Conservation (phyloP, 306 rosid genomes). For the Morella rubra region DNA sequence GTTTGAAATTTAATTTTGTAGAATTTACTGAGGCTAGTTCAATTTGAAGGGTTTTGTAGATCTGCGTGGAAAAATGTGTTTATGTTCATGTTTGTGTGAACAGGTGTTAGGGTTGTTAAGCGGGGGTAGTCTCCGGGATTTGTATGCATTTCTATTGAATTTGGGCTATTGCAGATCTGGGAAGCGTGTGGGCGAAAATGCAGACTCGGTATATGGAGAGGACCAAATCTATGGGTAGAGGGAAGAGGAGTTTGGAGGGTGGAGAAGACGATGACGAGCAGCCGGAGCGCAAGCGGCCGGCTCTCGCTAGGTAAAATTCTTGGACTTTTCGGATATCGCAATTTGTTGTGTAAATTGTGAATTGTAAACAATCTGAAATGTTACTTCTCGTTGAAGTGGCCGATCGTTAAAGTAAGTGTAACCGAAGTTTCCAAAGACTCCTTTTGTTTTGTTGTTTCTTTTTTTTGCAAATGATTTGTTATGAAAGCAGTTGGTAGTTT, state of each 20-base stretch:
- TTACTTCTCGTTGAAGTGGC: background rate
- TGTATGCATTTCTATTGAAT: constrained; percentile 4
- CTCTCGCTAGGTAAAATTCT: constrained; percentile 79
- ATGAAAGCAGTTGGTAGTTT: background rate
- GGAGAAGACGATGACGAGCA: constrained; percentile 76
- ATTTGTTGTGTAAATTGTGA: background rate
- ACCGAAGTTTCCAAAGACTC: background rate
- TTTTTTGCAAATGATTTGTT: background rate
- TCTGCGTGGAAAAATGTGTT: constrained; percentile 29
- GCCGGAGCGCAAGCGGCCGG: constrained; percentile 93
- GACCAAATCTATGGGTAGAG: constrained; percentile 58
- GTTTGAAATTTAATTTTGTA: constrained; percentile 12
- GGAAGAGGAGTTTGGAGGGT: constrained; percentile 70
- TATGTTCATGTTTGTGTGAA: constrained; percentile 16
- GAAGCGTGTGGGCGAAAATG: constrained; percentile 56
- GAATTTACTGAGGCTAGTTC: constrained; percentile 24
- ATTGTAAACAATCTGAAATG: background rate
- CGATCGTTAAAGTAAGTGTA: background rate
- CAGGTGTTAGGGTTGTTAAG: constrained; percentile 35
- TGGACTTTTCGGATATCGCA: constrained; percentile 2
- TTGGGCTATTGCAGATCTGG: constrained; percentile 51
- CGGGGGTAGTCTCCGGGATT: constrained; percentile 25
- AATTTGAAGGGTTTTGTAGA: constrained; percentile 32
- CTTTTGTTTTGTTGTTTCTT: no score
- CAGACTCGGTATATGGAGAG: constrained; percentile 58